phyloP scores from a whole-genome alignment of 2,329 filamentous ascomycete species.

The Dendrostoma leiphaemia region DNA sequence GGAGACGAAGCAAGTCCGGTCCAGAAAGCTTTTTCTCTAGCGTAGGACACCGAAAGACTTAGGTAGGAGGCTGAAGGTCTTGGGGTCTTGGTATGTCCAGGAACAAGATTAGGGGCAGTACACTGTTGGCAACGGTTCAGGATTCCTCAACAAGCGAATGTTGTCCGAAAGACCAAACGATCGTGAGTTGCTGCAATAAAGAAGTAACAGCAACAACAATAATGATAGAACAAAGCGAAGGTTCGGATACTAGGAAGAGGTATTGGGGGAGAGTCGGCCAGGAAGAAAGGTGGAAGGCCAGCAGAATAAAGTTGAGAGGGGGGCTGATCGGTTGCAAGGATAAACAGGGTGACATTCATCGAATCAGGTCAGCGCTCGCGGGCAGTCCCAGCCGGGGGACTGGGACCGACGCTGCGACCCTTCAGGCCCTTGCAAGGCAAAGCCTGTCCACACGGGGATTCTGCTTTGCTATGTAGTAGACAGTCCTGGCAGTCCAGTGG shows the following conservation, averaged over 20 bases:
- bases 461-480: no score
- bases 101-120: background rate
- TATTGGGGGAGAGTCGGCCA: background rate
- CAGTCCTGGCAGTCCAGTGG: no score
- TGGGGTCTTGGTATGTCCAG: constrained; percentile 3
- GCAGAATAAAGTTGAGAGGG: constrained; percentile 7
- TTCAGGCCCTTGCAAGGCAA: background rate
- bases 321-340: constrained; percentile 16
- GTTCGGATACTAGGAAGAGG: constrained; percentile 4
- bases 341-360: constrained; percentile 4
- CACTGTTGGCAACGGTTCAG: background rate
- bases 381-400: background rate
- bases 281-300: background rate
- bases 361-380: constrained; percentile 7
- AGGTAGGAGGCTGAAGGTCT: background rate
- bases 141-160: background rate
- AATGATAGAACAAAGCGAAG: constrained; percentile 1
- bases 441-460: no score
- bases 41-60: background rate
- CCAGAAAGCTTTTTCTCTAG: background rate
- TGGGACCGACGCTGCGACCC: background rate
- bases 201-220: constrained; percentile 6
- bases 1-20: background rate
- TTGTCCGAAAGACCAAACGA: constrained; percentile 7
- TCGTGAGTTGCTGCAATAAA: background rate